Evolutionary conservation across 305 asterid species (phyloP), one percentile per base, ranked within the genome.

Genomic region (Solanum chacoense): DNA sequence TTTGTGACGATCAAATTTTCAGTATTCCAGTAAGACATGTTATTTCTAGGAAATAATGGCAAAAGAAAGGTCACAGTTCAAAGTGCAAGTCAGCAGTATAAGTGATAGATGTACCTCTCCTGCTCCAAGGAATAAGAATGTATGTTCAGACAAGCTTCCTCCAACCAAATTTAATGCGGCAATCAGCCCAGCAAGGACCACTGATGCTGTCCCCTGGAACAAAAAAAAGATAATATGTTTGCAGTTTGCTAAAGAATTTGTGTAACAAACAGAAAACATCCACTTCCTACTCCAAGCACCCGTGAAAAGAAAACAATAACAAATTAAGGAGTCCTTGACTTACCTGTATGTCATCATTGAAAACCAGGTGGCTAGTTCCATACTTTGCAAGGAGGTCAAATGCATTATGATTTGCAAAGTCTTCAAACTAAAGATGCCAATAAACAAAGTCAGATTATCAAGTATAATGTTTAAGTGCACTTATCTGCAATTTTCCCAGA

Each of bases 331-430:
- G 74, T 55, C 87, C 74, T 32, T 84, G 74, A 55, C 42, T 80
- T 90, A 94, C 99, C 98, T 97, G 99, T 89, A 97, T 96, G 91
- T 97, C 99, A 88, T 97, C 99, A 45, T 97, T 97, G 93, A 97
- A 97, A 85, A 96, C 99, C 67, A 97, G 99, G 92, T 96, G 99
- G 29, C 98, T 95, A 42, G 95, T 89, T 83, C 99, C 94, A 80
- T 95, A 97, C 93, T 95, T 96, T 4, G 96, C 95, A 38, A 97
- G 99, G 80, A 97, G 98, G 89, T 96, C 98, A 80, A 97, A 97
- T 76, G 99, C 99, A 91, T 97, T 97, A 92, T 97, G 99, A 92
- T 97, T 97, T 32, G 99, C 99, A 69, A 97, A 97, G 92, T 97
- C 99, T 93, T 97, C 99, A 91, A 97, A 97, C 99, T 97, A 95